Percentiles rank a stretch among this genome's conserved stretches.
These are phyloP conservation scores for Aureobasidium subglaciale DNA, from an alignment of 2,329 filamentous ascomycete genomes.

Conservation along the genomic window DNA sequence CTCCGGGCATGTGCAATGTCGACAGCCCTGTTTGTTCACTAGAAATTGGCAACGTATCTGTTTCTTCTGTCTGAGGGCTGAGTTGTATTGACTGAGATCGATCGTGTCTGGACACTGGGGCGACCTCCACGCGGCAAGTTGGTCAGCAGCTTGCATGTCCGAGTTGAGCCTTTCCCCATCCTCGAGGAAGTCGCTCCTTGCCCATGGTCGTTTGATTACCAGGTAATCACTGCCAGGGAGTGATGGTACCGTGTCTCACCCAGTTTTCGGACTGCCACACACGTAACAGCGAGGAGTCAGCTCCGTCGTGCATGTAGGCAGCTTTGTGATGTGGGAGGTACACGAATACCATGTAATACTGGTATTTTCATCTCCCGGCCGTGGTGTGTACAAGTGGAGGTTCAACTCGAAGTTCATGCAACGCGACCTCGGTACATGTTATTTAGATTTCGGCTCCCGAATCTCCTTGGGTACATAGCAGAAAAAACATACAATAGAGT, in stretches of 20 bases:
- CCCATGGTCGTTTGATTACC: neutral
- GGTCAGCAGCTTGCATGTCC: no score
- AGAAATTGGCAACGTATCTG: neutral
- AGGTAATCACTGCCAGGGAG: no score
- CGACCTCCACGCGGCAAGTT: no score
- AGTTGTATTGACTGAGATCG: neutral
- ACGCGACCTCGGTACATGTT: neutral
- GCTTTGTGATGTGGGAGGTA: no score
- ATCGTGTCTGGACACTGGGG: no score
- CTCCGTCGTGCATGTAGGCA: neutral
- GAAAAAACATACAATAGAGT: neutral
- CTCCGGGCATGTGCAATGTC: neutral
- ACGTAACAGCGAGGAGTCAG: neutral
- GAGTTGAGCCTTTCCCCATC: neutral
- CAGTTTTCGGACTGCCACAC: neutral
- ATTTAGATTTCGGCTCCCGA: neutral
- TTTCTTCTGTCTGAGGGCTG: no score
- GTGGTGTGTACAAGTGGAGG: neutral
- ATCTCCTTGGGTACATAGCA: neutral
- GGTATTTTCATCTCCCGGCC: no score
- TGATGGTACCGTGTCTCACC: no score
- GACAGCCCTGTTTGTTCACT: neutral
- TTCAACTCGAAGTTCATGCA: constrained; percentile 3
- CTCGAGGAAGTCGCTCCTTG: neutral
- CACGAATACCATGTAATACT: no score